These are phyloP conservation scores for Calocera cornea DNA, from an alignment of 768 basidiomycete genomes.

Conservation along the genomic window DNA sequence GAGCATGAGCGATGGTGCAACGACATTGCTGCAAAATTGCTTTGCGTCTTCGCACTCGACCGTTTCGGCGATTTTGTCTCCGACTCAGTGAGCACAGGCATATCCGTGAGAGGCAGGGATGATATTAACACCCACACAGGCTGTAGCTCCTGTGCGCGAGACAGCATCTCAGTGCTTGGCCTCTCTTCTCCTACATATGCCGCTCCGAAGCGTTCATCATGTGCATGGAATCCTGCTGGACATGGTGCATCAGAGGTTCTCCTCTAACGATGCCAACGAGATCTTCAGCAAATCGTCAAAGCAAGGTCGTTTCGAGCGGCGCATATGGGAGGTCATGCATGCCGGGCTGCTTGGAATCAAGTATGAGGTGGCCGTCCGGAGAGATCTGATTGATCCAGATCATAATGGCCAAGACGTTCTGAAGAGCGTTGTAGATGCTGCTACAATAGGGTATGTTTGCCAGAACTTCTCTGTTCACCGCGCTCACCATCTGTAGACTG, in stretches of 20 bases:
- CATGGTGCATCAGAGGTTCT: constrained; percentile 87
- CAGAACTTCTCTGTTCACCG: constrained; percentile 3
- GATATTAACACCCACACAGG: too few species aligned
- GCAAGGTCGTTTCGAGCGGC: constrained; percentile 18
- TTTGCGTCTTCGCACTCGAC: constrained; percentile 84
- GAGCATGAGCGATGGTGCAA: constrained; percentile 84
- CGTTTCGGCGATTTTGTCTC: constrained; percentile 97
- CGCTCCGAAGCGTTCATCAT: constrained; percentile 57
- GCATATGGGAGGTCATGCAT: constrained; percentile 95
- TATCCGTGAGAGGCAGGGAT: too few species aligned
- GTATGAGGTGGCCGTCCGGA: constrained; percentile 91
- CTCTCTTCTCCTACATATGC: constrained; percentile 77
- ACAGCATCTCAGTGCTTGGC: constrained; percentile 91
- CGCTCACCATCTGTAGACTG: constrained; percentile 37
- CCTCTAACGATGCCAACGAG: constrained; percentile 12
- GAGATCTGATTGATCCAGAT: constrained; percentile 54
- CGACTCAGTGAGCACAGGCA: constrained; percentile 57
- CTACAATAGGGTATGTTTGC: constrained; percentile 65
- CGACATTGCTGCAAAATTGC: constrained; percentile 66
- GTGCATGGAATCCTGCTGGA: constrained; percentile 74
- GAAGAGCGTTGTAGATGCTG: constrained; percentile 74
- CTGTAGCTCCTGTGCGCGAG: constrained; percentile 92
- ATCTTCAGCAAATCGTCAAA: not conserved
- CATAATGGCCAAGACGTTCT: constrained; percentile 42
- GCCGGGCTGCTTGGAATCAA: constrained; percentile 95